These are phyloP conservation scores for Thelephora terrestris DNA, from an alignment of 1,284 basidiomycete species.

Conservation along the genomic window DNA sequence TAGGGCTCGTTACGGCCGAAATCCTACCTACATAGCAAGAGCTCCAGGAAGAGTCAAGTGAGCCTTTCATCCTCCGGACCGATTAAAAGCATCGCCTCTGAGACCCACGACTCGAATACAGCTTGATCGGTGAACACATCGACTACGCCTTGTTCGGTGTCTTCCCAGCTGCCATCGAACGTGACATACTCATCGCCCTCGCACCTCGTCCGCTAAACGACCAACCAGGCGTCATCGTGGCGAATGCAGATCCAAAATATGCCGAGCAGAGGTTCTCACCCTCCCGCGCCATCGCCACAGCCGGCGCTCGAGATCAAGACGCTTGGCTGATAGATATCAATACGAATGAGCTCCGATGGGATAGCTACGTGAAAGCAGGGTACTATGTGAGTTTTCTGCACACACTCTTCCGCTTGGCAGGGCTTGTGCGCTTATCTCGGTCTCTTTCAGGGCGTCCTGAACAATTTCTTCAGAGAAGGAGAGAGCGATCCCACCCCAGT, in stretches of 20 bases:
- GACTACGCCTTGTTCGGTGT: constrained; percentile 79
- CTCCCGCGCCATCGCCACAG: constrained; percentile 15
- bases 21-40: constrained; percentile 62
- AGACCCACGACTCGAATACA: constrained; percentile 2
- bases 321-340: constrained; percentile 69
- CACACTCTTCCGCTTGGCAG: background rate
- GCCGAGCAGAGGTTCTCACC: constrained; percentile 47
- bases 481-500: constrained; percentile 39
- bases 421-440: background rate
- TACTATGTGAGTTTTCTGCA: constrained; percentile 47
- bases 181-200: constrained; percentile 79
- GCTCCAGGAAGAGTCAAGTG: constrained; percentile 83
- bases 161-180: constrained; percentile 76
- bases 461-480: constrained; percentile 41
- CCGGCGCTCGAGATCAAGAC: constrained; percentile 32
- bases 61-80: constrained; percentile 21
- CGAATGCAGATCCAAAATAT: constrained; percentile 61
- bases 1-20: constrained; percentile 50
- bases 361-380: constrained; percentile 79
- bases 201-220: constrained; percentile 32
- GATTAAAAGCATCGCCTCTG: constrained; percentile 3
- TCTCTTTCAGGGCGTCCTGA: constrained; percentile 53
- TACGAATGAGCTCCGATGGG: constrained; percentile 65
- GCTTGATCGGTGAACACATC: constrained; percentile 69
- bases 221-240: constrained; percentile 37